Percentiles rank a stretch among this genome's conserved stretches.
These are phyloP conservation scores for Kwoniella bestiolae DNA, from an alignment of 768 basidiomycete genomes.

Conservation along the genomic window DNA sequence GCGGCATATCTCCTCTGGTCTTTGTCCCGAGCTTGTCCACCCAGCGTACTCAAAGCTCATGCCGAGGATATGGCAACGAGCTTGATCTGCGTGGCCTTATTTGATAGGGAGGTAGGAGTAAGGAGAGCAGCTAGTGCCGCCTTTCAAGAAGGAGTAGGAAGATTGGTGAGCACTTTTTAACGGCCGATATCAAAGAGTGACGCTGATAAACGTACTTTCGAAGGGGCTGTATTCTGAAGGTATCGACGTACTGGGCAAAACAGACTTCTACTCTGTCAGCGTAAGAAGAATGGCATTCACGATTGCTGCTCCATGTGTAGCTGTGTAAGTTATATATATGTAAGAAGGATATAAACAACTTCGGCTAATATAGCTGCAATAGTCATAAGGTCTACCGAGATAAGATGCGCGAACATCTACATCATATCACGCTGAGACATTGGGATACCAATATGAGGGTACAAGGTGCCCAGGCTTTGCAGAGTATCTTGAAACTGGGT, in stretches of 20 bases:
- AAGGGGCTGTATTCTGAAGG: constrained; percentile 93
- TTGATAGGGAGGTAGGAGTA: constrained; percentile 92
- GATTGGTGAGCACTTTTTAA: constrained; percentile 68
- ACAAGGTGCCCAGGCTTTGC: constrained; percentile 75
- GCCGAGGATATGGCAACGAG: constrained; percentile 69
- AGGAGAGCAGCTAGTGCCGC: constrained; percentile 95
- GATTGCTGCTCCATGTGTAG: constrained; percentile 81
- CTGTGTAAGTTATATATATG: constrained; percentile 66
- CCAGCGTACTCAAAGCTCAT: constrained; percentile 64
- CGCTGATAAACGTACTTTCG: constrained; percentile 2
- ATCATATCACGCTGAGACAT: constrained; percentile 76
- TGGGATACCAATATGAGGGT: constrained; percentile 85
- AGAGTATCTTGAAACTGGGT: constrained; percentile 66
- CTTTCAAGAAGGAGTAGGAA: constrained; percentile 94
- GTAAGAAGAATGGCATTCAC: constrained; percentile 81
- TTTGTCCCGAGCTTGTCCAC: constrained; percentile 71
- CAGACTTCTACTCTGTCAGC: constrained; percentile 94
- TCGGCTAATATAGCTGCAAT: not conserved
- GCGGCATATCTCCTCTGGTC: constrained; percentile 96
- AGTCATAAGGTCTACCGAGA: constrained; percentile 80
- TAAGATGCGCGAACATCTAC: constrained; percentile 71
- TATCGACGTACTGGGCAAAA: constrained; percentile 86
- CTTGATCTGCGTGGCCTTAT: constrained; percentile 79
- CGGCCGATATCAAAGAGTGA: not conserved
- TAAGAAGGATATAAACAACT: not conserved